Evolutionary conservation across 148 eudicot genomes (phyloP).

Genomic region (Cornus kousa): DNA sequence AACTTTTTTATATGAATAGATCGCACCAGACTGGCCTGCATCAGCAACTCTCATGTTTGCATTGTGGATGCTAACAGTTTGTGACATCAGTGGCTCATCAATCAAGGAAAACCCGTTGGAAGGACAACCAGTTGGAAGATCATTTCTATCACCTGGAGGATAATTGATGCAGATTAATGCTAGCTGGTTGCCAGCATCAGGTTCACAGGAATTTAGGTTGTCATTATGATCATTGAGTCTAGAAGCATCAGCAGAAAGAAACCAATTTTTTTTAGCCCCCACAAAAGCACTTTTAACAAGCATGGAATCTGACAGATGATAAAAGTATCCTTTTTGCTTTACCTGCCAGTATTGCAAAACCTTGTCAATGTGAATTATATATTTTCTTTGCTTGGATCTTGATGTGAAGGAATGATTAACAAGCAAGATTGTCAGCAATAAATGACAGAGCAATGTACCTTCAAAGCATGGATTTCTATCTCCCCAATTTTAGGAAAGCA

Average conservation of each 20-base stretch:
- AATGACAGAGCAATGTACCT: constrained; percentile 38
- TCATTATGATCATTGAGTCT: constrained; percentile 8
- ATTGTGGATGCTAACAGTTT: background rate
- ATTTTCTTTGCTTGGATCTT: background rate
- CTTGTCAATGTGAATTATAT: background rate
- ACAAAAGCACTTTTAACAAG: constrained; percentile 47
- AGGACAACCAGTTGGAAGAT: constrained; percentile 10
- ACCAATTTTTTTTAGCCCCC: constrained; percentile 44
- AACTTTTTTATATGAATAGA: constrained; percentile 6
- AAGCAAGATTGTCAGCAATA: background rate
- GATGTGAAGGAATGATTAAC: background rate
- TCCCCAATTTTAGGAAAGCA: constrained; percentile 56
- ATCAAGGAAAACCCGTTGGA: constrained; percentile 2
- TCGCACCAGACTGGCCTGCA: background rate
- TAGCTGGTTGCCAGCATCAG: constrained; percentile 6
- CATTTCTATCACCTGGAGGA: constrained; percentile 10
- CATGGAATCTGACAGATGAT: constrained; percentile 60
- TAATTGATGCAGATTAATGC: constrained; percentile 12
- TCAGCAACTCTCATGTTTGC: background rate
- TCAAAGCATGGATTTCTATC: constrained; percentile 43
- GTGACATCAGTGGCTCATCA: constrained; percentile 4
- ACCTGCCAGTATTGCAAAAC: constrained; percentile 36
- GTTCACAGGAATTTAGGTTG: constrained; percentile 1
- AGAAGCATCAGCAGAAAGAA: constrained; percentile 58
- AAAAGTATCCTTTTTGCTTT: constrained; percentile 39